Base-by-base conservation (phyloP, 2,329 filamentous ascomycete species). In the Monascus ruber region DNA sequence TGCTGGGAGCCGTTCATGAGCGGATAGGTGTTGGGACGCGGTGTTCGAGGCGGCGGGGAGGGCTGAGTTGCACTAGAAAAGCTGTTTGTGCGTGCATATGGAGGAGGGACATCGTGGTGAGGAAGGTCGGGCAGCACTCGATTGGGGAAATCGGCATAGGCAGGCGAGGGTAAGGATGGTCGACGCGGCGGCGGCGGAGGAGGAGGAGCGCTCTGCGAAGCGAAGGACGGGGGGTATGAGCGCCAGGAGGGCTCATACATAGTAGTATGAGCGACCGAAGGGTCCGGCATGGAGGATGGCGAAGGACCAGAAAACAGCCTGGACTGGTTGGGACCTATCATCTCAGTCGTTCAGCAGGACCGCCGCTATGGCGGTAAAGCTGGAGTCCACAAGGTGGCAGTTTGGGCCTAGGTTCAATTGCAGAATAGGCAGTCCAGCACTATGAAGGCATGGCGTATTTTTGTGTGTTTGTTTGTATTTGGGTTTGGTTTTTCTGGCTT, bases 101-200 rank as follows among this genome's bases (percentile, higher is more conserved):
- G 55, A 24, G 51, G 53, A 29, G 17, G 17, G 17, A 17, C 17
- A 17, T 17, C 17, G 17, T 62, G 59, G 3, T 48, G 50, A 3
- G 57, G 54, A 5, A 55, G 51, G 39, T 59, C 59, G 24, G 56
- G 59, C 6, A 63, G 46, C 36, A 62, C 58, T 26, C 59, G 56
- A 38, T 49, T 55, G 24, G 54, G 52, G 9, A 55, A 58, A 26
- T 52, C 49, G 7, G 54, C 48, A 39, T 58, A 61, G 31, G 44
- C 44, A 45, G 52, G 55, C 2, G 52, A 44, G 17, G 52, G 49
- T n/a, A 58, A 33, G 24, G 55, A 42, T 8, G 51, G 46, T 39
- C 58, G 56, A 31, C 52, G 44, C 28, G 49, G 46, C 29, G 45
- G 48, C 9, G 51, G 43, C 26, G 58, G 59, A 33, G 57, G 57